These are phyloP conservation scores for Suillus lakei DNA, from an alignment of 768 basidiomycete genomes.

Conservation along the genomic window DNA sequence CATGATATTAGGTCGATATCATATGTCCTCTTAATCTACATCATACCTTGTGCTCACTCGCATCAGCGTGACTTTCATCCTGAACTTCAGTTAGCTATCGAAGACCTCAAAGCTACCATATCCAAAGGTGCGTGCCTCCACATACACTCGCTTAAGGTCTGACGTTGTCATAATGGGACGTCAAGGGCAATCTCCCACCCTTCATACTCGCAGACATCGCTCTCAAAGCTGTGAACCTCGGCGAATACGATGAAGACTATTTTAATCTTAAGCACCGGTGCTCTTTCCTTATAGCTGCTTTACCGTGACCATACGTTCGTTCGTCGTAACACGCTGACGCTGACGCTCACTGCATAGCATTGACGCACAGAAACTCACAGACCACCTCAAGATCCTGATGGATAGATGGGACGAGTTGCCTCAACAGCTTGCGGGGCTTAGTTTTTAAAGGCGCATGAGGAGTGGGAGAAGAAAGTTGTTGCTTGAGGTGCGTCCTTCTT, in stretches of 20 bases:
- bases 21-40: too few relatives aligned
- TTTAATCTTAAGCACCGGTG: constrained; percentile 85
- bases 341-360: too few relatives aligned
- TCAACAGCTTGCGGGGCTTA: constrained; percentile 59
- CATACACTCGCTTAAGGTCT: neutral
- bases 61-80: constrained; percentile 69
- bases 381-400: constrained; percentile 69
- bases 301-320: constrained; percentile 85
- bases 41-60: constrained; percentile 3
- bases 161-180: constrained; percentile 55
- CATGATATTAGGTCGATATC: too few relatives aligned
- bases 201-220: constrained; percentile 69
- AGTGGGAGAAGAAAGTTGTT: constrained; percentile 71
- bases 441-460: constrained; percentile 71
- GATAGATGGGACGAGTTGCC: constrained; percentile 73
- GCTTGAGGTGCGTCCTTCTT: constrained; percentile 67
- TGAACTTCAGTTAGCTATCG: constrained; percentile 64
- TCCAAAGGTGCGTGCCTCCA: constrained; percentile 48
- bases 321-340: too few relatives aligned
- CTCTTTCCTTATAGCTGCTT: constrained; percentile 95
- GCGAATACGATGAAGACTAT: constrained; percentile 91
- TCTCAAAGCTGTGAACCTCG: constrained; percentile 74
- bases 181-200: constrained; percentile 90
- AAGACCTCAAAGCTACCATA: constrained; percentile 62
- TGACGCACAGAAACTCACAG: too few relatives aligned